A percentile compares a stretch with the other conserved stretches of the same genome.
These are phyloP conservation scores for Sporisorium graminicola DNA, from an alignment of 1,284 basidiomycete species.

Conservation along the genomic window DNA sequence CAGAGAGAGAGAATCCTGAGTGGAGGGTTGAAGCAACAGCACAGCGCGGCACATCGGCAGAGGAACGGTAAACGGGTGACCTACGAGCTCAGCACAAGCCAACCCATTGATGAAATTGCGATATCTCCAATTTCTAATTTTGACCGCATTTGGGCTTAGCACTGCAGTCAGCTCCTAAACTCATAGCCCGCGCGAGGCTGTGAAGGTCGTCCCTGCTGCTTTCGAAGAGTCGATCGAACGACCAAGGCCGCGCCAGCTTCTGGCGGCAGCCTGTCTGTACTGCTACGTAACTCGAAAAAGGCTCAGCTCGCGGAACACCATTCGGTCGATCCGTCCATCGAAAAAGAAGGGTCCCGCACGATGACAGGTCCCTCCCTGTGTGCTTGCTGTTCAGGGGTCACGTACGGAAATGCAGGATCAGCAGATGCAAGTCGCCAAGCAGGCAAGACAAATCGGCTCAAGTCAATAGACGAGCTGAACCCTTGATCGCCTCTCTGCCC, in stretches of 20 bases:
- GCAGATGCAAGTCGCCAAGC: not conserved
- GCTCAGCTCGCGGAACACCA: not conserved
- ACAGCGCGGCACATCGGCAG: constrained; percentile 13
- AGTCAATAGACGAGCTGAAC: constrained; percentile 3
- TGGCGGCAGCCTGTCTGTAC: constrained; percentile 3
- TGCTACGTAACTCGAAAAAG: constrained; percentile 6
- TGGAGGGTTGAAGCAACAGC: constrained; percentile 16
- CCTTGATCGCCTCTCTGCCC: not conserved
- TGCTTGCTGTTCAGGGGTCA: not conserved
- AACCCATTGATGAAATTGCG: not conserved
- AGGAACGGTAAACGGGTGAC: not conserved
- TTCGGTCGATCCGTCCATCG: not conserved
- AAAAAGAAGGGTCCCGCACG: constrained; percentile 7
- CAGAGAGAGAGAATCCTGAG: not conserved
- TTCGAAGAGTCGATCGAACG: constrained; percentile 8
- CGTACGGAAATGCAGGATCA: not conserved
- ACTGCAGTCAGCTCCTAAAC: not conserved
- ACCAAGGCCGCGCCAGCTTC: constrained; percentile 14
- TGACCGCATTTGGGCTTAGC: constrained; percentile 25
- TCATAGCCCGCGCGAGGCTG: constrained; percentile 9
- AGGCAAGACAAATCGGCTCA: not conserved
- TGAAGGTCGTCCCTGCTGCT: constrained; percentile 2
- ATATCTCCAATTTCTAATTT: constrained; percentile 6
- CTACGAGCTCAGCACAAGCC: constrained; percentile 13
- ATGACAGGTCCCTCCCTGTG: not conserved